A percentile compares a stretch with the other conserved stretches of the same genome.
These are phyloP conservation scores for Neurospora terricola DNA, from an alignment of 495 filamentous ascomycete genomes.

Conservation along the genomic window DNA sequence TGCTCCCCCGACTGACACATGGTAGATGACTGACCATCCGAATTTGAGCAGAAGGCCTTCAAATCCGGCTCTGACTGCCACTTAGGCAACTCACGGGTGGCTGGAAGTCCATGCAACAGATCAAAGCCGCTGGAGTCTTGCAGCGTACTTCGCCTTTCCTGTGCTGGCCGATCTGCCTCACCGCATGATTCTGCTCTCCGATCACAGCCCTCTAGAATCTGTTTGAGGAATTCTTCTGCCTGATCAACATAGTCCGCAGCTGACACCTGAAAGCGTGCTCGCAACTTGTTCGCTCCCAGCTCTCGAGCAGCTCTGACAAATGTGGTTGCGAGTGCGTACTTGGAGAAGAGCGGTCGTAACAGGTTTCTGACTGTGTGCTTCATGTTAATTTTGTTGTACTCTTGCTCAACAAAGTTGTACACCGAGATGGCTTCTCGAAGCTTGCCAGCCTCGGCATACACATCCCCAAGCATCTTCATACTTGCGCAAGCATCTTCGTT, in stretches of 20 bases:
- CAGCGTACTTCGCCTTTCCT: neutral
- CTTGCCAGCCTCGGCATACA: neutral
- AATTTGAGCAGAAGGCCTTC: neutral
- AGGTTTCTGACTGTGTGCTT: neutral
- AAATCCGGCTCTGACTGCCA: neutral
- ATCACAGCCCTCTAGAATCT: neutral
- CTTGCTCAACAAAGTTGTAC: neutral
- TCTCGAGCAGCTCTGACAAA: neutral
- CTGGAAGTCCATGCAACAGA: neutral
- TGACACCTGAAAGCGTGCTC: no score
- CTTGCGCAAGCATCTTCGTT: neutral
- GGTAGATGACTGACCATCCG: neutral
- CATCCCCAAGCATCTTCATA: neutral
- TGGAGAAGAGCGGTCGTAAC: neutral
- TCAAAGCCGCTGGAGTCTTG: neutral
- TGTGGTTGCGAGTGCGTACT: neutral
- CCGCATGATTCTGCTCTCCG: neutral
- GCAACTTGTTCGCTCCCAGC: no score
- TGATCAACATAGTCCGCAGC: no score
- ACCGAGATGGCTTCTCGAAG: neutral
- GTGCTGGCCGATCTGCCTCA: neutral
- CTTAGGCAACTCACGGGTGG: fast-evolving
- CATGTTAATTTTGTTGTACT: no score
- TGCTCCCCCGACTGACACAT: neutral
- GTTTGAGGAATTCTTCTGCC: neutral